These are phyloP conservation scores for Acanthamoeba polyphaga DNA, from an alignment of 208 protist species.

Conservation along the genomic window DNA sequence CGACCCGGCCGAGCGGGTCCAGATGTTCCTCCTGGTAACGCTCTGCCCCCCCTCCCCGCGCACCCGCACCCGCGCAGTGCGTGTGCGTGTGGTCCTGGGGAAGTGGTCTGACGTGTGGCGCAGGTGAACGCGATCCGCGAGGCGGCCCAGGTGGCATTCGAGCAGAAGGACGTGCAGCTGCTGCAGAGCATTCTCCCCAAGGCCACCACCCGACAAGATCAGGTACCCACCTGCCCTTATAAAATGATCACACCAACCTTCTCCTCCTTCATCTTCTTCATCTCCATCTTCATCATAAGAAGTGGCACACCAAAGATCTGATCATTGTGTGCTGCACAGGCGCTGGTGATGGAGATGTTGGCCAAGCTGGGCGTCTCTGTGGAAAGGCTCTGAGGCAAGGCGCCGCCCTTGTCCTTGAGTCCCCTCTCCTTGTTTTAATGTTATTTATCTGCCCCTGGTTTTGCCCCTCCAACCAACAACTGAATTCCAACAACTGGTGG, in stretches of 20 bases:
- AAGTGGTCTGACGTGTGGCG: too few species aligned
- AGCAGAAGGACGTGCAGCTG: conserved; percentile 77
- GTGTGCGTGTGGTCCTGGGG: too few species aligned
- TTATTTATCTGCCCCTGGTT: not conserved
- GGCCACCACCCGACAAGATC: conserved; percentile 37
- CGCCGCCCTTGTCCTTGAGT: too few species aligned
- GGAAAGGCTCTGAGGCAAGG: not conserved
- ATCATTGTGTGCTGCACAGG: not conserved
- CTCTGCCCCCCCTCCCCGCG: not conserved
- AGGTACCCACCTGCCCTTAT: too few species aligned
- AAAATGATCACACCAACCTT: too few species aligned
- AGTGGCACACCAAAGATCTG: too few species aligned
- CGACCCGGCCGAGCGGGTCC: conserved; percentile 7
- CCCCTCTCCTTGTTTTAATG: not conserved
- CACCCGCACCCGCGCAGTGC: too few species aligned
- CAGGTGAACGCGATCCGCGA: conserved; percentile 19
- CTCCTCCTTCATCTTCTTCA: too few species aligned
- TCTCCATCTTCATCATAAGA: not conserved
- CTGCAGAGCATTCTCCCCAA: conserved; percentile 76
- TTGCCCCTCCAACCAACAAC: not conserved
- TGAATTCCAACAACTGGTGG: too few species aligned
- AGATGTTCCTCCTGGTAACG: conserved; percentile 76
- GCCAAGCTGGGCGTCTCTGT: not conserved
- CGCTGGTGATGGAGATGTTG: not conserved
- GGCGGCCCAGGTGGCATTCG: conserved; percentile 79